Base-by-base conservation (phyloP, 176 grass and related monocot species). In the Neostapfia colusana region DNA sequence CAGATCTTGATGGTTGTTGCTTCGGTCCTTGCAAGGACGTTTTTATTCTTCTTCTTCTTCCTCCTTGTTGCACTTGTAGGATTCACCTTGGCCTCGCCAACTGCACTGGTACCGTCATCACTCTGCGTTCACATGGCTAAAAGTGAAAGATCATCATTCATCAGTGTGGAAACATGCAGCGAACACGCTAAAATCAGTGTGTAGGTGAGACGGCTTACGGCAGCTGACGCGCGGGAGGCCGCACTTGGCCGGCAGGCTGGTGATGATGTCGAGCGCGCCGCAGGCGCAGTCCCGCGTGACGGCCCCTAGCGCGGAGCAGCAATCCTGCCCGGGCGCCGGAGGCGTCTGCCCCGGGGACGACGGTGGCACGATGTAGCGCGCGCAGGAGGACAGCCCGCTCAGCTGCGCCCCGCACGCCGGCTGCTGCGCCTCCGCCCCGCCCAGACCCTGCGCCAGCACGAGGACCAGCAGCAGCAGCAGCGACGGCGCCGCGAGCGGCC, bases 201-300 rank as follows among this genome's bases (percentile, higher is more conserved):
- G 31, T 31, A 31, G 31, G 3, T 2, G 31, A 31, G 31, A 31
- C 31, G 5, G 7, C 84, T 90, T 88, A 89, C 92, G 70, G 82
- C 92, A 91, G 16, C 36, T 70, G 75, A 89, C 73, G 38, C 67
- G 42, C 49, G 63, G 43, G 56, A 95, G 89, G 44, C 83, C 86
- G 40, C 92, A 95, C 77, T 91, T 91, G 65, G 86, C 66, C 1
- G 92, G 89, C 57, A 91, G 89, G 88, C 86, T 95, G 57, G 82
- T 89, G 77, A 95, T 91, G 79, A 95, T 89, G 42, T 72, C 36
- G 67, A 95, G 74, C 26, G 92, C 79, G 42, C 56, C 65, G 68
- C 92, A 95, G 49, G 83, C 88, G 75, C 92, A 95, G 66, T 89
- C 79, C 55, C 34, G 73, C 51, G 81, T 50, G 31, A 91, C 80